These are phyloP conservation scores for Haplosporangium gracile DNA, from an alignment of 192 early-diverging fungal species.

Conservation along the genomic window DNA sequence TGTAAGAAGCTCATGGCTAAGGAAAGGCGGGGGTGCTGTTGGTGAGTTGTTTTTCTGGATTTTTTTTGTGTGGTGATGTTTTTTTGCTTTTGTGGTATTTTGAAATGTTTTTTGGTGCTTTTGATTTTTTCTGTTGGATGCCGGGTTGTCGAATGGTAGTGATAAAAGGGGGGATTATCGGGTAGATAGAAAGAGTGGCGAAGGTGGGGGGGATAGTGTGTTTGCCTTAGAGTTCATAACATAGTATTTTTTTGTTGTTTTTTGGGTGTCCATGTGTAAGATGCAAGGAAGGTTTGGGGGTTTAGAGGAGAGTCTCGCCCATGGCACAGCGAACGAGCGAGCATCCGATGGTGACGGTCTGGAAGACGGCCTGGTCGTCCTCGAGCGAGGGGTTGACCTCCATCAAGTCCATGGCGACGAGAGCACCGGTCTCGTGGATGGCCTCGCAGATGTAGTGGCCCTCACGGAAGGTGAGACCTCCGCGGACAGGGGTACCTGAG, in stretches of 20 bases:
- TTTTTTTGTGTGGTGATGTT: conserved; percentile 9
- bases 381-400: conserved; percentile 95
- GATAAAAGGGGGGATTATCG: background rate
- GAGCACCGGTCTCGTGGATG: conserved; percentile 85
- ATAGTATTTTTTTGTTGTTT: conserved; percentile 13
- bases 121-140: conserved; percentile 23
- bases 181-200: background rate
- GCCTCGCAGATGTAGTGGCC: conserved; percentile 98
- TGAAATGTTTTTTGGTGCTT: conserved; percentile 19
- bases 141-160: conserved; percentile 1
- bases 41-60: conserved; percentile 4
- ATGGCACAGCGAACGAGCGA: conserved; percentile 87
- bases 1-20: conserved; percentile 20
- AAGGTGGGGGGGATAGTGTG: background rate
- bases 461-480: conserved; percentile 95
- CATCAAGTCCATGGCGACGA: conserved; percentile 94
- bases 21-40: conserved; percentile 18
- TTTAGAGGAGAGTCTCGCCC: conserved; percentile 79
- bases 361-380: conserved; percentile 78
- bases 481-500: conserved; percentile 93
- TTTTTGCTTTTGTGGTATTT: conserved; percentile 16
- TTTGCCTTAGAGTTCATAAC: conserved; percentile 10
- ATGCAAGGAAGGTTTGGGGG: conserved; percentile 18
- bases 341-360: conserved; percentile 93
- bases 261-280: conserved; percentile 6